These are phyloP conservation scores for Stentor coeruleus DNA, from an alignment of 73 alveolate species.

Conservation along the genomic window DNA sequence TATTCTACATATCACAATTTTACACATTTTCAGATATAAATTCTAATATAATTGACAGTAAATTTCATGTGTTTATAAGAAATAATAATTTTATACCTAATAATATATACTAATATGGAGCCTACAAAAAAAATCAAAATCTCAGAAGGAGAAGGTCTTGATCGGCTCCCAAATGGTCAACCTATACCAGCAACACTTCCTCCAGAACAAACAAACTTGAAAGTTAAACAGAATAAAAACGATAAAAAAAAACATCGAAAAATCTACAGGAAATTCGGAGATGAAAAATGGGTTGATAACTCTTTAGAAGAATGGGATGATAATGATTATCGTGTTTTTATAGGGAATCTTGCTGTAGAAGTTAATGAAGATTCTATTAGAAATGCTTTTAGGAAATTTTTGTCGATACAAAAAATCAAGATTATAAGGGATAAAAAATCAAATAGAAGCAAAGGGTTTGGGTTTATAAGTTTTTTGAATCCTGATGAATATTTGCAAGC, in stretches of 20 bases:
- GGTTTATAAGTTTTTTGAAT: conserved; percentile 80
- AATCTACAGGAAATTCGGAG: conserved; percentile 86
- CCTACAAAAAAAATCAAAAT: conserved; percentile 7
- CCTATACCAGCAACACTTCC: conserved; percentile 24
- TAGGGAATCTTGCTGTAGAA: conserved; percentile 93
- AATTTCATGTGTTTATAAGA: no score
- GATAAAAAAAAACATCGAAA: conserved; percentile 68
- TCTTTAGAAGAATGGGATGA: conserved; percentile 92
- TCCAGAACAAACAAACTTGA: background rate
- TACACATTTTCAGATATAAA: no score
- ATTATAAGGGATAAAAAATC: conserved; percentile 85
- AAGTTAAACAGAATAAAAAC: conserved; percentile 29
- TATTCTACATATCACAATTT: no score
- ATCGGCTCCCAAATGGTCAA: conserved; percentile 11
- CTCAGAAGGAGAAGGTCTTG: conserved; percentile 12
- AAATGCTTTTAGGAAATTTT: conserved; percentile 87
- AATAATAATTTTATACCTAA: no score
- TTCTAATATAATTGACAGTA: no score
- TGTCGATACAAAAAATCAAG: conserved; percentile 82
- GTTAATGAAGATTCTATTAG: conserved; percentile 88
- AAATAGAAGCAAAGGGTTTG: conserved; percentile 89
- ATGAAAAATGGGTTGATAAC: conserved; percentile 87
- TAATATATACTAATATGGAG: no score
- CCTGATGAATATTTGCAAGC: conserved; percentile 84
- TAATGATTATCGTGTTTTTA: conserved; percentile 87